Percentiles rank a stretch among this genome's conserved stretches.
Evolutionary conservation across 2,329 filamentous ascomycete genomes (phyloP).

Genomic region (Apiospora sp.): DNA sequence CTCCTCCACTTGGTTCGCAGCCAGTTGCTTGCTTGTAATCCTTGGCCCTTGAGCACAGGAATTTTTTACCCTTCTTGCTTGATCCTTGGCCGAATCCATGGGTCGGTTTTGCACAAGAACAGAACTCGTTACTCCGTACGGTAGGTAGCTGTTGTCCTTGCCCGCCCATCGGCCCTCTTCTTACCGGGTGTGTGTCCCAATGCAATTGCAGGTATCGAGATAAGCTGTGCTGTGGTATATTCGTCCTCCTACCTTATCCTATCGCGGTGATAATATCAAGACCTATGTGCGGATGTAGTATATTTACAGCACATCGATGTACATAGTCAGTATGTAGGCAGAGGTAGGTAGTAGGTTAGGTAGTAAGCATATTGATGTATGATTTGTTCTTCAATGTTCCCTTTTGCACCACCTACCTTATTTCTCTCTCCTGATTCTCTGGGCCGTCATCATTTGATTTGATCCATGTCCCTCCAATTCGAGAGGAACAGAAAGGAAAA

Average conservation of each 20-base stretch:
- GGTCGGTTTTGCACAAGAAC: background rate
- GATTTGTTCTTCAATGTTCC: conserved; percentile 7
- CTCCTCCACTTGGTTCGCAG: conserved; percentile 17
- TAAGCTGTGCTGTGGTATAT: too few species aligned
- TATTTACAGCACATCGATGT: background rate
- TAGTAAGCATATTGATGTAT: background rate
- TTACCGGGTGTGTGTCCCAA: too few species aligned
- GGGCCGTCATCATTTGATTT: conserved; percentile 16
- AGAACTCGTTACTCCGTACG: background rate
- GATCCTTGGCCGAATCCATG: conserved; percentile 4
- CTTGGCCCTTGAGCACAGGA: conserved; percentile 16
- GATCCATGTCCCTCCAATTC: conserved; percentile 4
- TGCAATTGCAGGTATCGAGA: too few species aligned
- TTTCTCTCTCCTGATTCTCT: background rate
- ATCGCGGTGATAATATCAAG: too few species aligned
- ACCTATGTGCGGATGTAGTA: background rate
- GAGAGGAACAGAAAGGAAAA: background rate
- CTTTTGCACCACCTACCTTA: conserved; percentile 17
- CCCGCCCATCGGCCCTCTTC: background rate
- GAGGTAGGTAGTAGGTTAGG: background rate
- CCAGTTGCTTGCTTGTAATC: conserved; percentile 16
- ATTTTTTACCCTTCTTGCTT: conserved; percentile 14
- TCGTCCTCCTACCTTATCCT: too few species aligned
- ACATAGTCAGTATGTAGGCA: background rate
- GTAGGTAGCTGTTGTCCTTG: background rate